Conservation (phyloP, 371 early-diverging fungal species). For the Mucor circinelloides region DNA sequence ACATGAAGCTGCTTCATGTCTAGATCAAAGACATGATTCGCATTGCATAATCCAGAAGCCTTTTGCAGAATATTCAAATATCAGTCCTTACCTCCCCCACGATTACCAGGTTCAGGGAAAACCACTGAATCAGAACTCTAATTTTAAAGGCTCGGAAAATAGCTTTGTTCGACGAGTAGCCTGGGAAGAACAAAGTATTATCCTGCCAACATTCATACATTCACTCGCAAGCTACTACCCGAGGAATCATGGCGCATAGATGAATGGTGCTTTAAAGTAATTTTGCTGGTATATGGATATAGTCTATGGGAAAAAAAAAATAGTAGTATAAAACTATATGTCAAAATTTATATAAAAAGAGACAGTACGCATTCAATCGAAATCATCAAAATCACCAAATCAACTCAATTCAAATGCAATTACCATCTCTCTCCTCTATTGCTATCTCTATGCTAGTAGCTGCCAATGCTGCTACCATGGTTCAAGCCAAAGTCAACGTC, state of each 20-base stretch:
- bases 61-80: background rate
- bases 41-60: background rate
- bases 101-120: background rate
- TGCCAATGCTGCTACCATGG: background rate
- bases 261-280: background rate
- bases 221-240: background rate
- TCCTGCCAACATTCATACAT: background rate
- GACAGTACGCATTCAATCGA: background rate
- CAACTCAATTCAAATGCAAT: constrained; percentile 6
- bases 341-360: background rate
- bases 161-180: background rate
- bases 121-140: background rate
- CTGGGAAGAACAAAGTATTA: background rate
- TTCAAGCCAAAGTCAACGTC: constrained; percentile 6
- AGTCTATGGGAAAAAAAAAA: background rate
- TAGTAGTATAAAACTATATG: background rate
- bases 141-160: background rate
- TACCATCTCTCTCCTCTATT: constrained; percentile 15
- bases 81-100: background rate
- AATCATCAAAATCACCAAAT: background rate
- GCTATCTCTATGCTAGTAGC: constrained; percentile 12
- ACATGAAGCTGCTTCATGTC: too few relatives aligned
- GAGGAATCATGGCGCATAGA: background rate
- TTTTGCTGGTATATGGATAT: background rate
- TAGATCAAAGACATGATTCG: background rate